These are phyloP conservation scores for Ormosia semicastrata DNA, from an alignment of 306 rosid species.

Conservation along the genomic window DNA sequence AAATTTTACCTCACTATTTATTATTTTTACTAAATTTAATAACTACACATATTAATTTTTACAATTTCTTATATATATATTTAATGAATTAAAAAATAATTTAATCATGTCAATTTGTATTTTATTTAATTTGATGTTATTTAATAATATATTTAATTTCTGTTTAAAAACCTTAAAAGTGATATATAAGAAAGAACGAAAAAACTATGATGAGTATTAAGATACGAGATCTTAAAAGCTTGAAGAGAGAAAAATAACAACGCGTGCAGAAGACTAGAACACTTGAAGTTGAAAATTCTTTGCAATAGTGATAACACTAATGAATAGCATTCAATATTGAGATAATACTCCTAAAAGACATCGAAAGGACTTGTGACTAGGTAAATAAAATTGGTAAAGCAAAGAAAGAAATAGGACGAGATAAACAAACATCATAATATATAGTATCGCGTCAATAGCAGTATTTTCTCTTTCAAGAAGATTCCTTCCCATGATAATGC, in stretches of 20 bases:
- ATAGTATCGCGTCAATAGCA: conserved; percentile 1
- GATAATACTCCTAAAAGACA: conserved; percentile 13
- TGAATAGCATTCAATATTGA: neutral
- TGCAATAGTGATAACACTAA: neutral
- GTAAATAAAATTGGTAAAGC: neutral
- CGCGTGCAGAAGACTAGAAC: neutral
- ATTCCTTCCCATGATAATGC: conserved; percentile 51
- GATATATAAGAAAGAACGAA: too few species aligned
- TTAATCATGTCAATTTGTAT: too few species aligned
- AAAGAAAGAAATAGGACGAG: neutral
- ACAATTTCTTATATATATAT: too few species aligned
- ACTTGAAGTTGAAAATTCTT: neutral
- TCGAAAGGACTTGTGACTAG: conserved; percentile 21
- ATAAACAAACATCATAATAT: neutral
- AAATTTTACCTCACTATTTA: too few species aligned
- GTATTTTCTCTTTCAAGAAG: conserved; percentile 35
- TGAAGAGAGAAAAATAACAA: neutral
- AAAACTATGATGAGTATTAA: neutral
- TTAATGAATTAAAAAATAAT: too few species aligned
- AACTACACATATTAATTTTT: too few species aligned
- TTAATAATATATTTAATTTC: too few species aligned
- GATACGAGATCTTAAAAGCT: neutral
- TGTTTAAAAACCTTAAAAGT: too few species aligned
- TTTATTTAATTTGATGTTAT: too few species aligned
- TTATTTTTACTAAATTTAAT: too few species aligned